A percentile compares a stretch with the other conserved stretches of the same genome.
Evolutionary conservation across 768 basidiomycete species (phyloP).

Genomic region (Rhizopogon vulgaris): DNA sequence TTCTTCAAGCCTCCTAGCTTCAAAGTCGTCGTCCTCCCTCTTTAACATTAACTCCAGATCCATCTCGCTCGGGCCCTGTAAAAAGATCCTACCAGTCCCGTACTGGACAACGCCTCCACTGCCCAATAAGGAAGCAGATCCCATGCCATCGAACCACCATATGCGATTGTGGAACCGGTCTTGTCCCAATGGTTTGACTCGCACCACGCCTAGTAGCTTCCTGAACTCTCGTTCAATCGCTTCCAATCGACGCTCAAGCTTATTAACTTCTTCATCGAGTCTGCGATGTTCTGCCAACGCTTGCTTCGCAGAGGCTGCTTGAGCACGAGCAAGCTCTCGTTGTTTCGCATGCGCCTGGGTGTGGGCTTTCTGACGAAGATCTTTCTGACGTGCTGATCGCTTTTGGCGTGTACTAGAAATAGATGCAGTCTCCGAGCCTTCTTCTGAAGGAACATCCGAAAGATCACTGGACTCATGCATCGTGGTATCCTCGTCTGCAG

Average conservation of each 20-base stretch:
- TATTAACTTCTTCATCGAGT: slow-evolving; percentile 83
- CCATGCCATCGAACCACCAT: slow-evolving; percentile 99
- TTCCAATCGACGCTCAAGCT: slow-evolving; percentile 74
- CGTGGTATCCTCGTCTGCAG: slow-evolving; percentile 45
- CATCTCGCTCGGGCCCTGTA: slow-evolving; percentile 86
- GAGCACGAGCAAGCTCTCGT: slow-evolving; percentile 71
- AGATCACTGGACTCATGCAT: slow-evolving; percentile 68
- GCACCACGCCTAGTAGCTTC: slow-evolving; percentile 75
- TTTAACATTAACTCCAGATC: slow-evolving; percentile 69
- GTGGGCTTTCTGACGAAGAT: slow-evolving; percentile 46
- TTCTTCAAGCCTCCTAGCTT: slow-evolving; percentile 60
- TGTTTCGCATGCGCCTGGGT: slow-evolving; percentile 66
- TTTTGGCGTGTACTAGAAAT: slow-evolving; percentile 35
- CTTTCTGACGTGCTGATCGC: slow-evolving; percentile 43
- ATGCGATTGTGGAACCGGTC: slow-evolving; percentile 93
- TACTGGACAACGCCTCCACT: slow-evolving; percentile 77
- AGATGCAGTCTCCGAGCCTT: slow-evolving; percentile 54
- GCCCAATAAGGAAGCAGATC: slow-evolving; percentile 72
- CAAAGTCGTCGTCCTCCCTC: slow-evolving; percentile 47
- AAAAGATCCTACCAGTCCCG: slow-evolving; percentile 83
- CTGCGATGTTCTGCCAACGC: slow-evolving; percentile 78
- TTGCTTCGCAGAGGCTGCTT: slow-evolving; percentile 75
- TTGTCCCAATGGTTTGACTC: slow-evolving; percentile 83
- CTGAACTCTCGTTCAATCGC: slow-evolving; percentile 92
- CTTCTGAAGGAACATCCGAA: slow-evolving; percentile 64